Evolutionary conservation across 768 basidiomycete genomes (phyloP).

Genomic region (Serendipita sp.): DNA sequence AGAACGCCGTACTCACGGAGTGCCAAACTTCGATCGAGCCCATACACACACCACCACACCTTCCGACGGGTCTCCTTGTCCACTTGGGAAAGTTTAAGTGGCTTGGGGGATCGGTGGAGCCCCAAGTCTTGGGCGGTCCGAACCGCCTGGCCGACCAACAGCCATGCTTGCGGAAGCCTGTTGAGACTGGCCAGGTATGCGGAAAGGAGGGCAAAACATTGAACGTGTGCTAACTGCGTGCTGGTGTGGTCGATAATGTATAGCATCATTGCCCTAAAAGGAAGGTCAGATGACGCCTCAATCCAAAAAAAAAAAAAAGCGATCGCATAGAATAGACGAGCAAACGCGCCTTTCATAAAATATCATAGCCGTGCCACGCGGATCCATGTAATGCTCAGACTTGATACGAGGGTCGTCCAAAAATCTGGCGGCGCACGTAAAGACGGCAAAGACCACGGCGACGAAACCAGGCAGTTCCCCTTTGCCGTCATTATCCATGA

Average conservation of each 20-base stretch:
- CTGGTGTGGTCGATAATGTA: constrained; percentile 86
- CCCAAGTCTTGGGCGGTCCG: constrained; percentile 83
- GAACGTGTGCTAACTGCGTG: constrained; percentile 73
- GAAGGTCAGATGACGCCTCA: not conserved
- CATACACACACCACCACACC: constrained; percentile 91
- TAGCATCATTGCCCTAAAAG: constrained; percentile 60
- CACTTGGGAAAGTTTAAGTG: constrained; percentile 47
- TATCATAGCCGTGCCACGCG: constrained; percentile 78
- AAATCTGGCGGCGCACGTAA: constrained; percentile 72
- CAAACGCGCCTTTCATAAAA: constrained; percentile 65
- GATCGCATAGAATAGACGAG: not conserved
- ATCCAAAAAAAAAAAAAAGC: not conserved
- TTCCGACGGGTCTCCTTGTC: constrained; percentile 83
- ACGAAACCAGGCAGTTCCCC: constrained; percentile 49
- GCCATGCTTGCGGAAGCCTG: constrained; percentile 87
- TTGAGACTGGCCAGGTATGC: constrained; percentile 82
- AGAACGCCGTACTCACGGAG: constrained; percentile 20
- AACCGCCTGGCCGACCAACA: constrained; percentile 79
- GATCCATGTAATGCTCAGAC: constrained; percentile 41
- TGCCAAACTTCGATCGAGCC: constrained; percentile 81
- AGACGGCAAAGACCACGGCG: constrained; percentile 71
- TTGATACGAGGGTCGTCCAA: constrained; percentile 55
- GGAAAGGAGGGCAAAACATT: constrained; percentile 77
- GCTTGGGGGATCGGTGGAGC: constrained; percentile 73
- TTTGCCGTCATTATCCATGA: constrained; percentile 59